Percentiles rank a stretch among this genome's conserved stretches.
Conservation (phyloP, 495 filamentous ascomycete genomes). For the Xylaria nigripes region DNA sequence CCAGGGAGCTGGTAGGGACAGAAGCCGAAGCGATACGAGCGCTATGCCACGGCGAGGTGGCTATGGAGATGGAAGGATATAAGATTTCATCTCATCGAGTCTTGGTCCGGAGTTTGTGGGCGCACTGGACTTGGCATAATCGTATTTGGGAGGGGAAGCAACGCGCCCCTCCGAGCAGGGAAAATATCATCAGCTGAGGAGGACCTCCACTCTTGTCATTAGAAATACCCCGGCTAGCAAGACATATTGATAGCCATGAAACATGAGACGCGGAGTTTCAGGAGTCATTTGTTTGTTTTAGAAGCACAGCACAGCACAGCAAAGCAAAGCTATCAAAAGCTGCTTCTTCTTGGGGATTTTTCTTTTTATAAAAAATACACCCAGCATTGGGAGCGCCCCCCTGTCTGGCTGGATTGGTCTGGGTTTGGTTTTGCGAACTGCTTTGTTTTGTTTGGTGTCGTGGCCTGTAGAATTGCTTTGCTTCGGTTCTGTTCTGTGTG, state of each 20-base stretch:
- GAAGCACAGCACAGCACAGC: too few species aligned
- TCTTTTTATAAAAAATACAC: background rate
- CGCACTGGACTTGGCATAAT: constrained; percentile 5
- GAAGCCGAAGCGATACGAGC: constrained; percentile 33
- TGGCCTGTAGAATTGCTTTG: background rate
- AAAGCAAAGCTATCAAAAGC: background rate
- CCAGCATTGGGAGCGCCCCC: constrained; percentile 3
- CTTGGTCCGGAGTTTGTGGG: constrained; percentile 3
- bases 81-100: background rate
- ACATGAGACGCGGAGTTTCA: constrained; percentile 9
- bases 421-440: too few species aligned
- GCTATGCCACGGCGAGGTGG: constrained; percentile 7
- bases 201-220: constrained; percentile 4
- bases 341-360: background rate
- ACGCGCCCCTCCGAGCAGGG: background rate
- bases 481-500: background rate
- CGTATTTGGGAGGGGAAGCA: background rate
- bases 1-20: constrained; percentile 41
- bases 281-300: background rate
- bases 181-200: background rate
- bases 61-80: background rate
- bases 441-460: background rate
- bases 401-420: background rate
- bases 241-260: constrained; percentile 2
- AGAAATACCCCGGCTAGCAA: constrained; percentile 10